Base-by-base conservation (phyloP, 805 yeast species). In the Myxozyma udenii region DNA sequence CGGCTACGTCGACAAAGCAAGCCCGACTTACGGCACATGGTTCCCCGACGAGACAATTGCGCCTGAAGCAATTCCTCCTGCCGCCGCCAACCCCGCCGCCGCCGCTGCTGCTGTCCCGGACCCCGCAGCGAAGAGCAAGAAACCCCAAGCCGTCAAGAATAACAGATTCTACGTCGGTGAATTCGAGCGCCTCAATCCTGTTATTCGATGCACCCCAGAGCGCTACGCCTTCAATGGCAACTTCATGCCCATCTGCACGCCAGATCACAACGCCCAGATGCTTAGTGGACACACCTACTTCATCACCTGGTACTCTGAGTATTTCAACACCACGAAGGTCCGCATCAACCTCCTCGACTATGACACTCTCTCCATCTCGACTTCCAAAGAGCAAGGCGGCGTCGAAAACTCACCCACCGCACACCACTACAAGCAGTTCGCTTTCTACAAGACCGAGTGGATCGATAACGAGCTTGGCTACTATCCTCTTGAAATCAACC, bases 241-340 rank as follows among this genome's bases (percentile, higher is more conserved):
- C 1, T 78, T 88, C 36, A 93, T 74, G 46, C 96, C 96, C n/a
- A 86, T 87, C 68, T 88, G 96, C 68, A 78, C 86, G 19, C 96
- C 96, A 11, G 73, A 71, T 30, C 90, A 85, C 61, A 76, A 80
- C 52, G 62, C 74, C 11, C 74, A 71, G 36, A 73, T 85, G 69
- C 76, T 77, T 57, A 67, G 78, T 52, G 95, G 77, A 28, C 69
- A 75, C 48, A 78, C 86, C 0, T 85, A 86, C 62, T 88, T 89
- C 63, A 68, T 86, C 46, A 82, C 91, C 7, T 88, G 96, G 96
- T 88, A 73, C 68, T 76, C 91, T 1, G 74, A 77, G 44, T 83
- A 71, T 65, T 88, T 87, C 62, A 63, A 64, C 25, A 74, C 77
- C 28, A 21, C 51, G 43, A 77, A 44, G 11, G 60, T 56, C 36